Evolutionary conservation across 345 rosid species (phyloP), one percentile per base, ranked within the genome.

Genomic region (Toxicodendron radicans): DNA sequence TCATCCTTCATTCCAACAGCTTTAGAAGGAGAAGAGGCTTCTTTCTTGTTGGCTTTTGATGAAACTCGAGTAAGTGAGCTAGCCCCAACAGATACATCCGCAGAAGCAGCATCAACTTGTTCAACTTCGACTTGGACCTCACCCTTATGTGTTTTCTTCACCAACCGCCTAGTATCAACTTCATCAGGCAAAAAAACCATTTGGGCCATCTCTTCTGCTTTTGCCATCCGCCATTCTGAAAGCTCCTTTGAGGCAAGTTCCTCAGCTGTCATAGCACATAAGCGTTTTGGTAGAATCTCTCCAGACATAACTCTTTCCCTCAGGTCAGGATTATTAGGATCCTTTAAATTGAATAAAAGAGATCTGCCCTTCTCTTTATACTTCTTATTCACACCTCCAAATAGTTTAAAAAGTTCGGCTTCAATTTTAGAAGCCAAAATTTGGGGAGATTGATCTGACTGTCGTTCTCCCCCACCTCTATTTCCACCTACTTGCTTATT

Each of bases 241-340:
- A 95, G 87, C 83, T 95, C 97, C 86, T 90, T 79, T n/a, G 99
- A 95, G 60, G 99, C 99, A 76, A 95, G 92, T 53, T 92, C 97
- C 87, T 95, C 97, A 0, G 97, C 92, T 46, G 91, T 85, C 99
- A 95, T 95, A 17, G 91, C 81, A 76, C 99, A 95, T 52, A 92
- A 84, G 46, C 83, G 76, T 38, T 87, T 87, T 2, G 99, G 91
- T 9, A 84, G 35, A 59, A 95, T 92, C 54, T 87, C 92, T 30
- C 94, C 97, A 0, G 86, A 81, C 82, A 87, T 75, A 77, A 95
- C 99, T 64, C 82, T 88, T 81, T 87, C 97, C 58, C 97, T 83
- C 53, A 95, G 83, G 64, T 92, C 93, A 73, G 99, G 99, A 78
- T 95, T 95, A 75, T 68, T 95, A 21, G 85, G 92, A 73, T 95